Base-by-base conservation (phyloP, 768 basidiomycete species). In the Termitomyces sp. region DNA sequence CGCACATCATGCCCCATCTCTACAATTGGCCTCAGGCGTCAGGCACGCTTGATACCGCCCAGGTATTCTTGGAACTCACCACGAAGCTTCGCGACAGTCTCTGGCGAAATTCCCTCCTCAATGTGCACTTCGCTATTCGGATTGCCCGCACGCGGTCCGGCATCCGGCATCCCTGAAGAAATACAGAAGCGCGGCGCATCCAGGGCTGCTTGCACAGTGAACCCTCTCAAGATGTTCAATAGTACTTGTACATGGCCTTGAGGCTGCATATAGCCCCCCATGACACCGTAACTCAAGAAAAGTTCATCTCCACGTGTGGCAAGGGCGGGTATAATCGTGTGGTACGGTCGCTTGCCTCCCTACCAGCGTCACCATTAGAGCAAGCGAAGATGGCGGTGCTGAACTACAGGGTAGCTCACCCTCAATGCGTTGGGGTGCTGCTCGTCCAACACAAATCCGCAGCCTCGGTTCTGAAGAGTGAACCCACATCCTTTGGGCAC, bases 171-270 rank as follows among this genome's bases (percentile, higher is more conserved):
- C 26, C 89, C 90, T 17, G 92, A 83, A 14, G 93, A 94, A 56
- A 98, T 98, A 67, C 95, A 98, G 75, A 98, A 97, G 14, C 96
- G 85, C 9, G 95, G 96, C 0, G 94, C 89, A 70, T 98, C 96
- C 38, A 99, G 81, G 14, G 94, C 91, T 3, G 91, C 84, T 72
- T 99, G 97, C 0, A 85, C 80, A 2, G 86, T 89, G 69, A 84
- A 91, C 2, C 95, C 95, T 46, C 94, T 82, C 28, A 98, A 79
- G 51, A 97, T 81, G 67, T 94, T 97, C 30, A 98, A 71, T 26
- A 98, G 76, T 7, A 98, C 94, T 71, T 99, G 97, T 3, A 98
- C 81, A 63, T 98, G 96, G 0, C 97, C 95, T 78, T 96, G 94
- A 1, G 96, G 96, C 83, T 97, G 91, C 90, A 93, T 94, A 70